A percentile compares a stretch with the other conserved stretches of the same genome.
Conservation (phyloP, 1,284 basidiomycete species). For the Trichosporon asahii region DNA sequence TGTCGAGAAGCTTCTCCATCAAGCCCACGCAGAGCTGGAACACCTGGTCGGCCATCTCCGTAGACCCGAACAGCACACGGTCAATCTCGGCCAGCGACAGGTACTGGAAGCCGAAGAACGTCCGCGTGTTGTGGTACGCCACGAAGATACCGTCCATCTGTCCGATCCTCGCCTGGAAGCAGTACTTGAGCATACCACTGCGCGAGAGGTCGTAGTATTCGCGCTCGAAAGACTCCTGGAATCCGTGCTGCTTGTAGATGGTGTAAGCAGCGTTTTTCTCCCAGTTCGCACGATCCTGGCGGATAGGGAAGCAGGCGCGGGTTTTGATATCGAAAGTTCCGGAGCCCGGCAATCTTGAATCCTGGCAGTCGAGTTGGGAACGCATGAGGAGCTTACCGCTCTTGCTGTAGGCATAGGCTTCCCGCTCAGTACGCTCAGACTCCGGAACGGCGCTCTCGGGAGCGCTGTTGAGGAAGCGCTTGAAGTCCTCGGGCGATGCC, state of each 20-base stretch:
- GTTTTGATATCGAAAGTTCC: conserved; percentile 98
- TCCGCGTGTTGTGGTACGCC: conserved; percentile 87
- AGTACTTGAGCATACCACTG: conserved; percentile 92
- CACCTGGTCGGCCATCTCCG: conserved; percentile 64
- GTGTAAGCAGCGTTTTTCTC: conserved; percentile 74
- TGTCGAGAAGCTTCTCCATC: conserved; percentile 67
- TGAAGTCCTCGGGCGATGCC: conserved; percentile 63
- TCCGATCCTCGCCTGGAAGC: conserved; percentile 92
- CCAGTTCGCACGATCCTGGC: conserved; percentile 81
- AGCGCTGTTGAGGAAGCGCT: conserved; percentile 58
- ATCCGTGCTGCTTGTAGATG: conserved; percentile 63
- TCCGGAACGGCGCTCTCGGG: conserved; percentile 48
- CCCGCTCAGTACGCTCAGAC: conserved; percentile 53
- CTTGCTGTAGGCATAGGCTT: conserved; percentile 76
- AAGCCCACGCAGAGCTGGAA: conserved; percentile 74
- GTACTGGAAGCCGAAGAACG: conserved; percentile 94
- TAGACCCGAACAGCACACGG: conserved; percentile 66
- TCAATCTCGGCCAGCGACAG: conserved; percentile 83
- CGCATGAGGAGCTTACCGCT: conserved; percentile 75
- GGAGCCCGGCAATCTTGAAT: conserved; percentile 75
- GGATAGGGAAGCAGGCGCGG: conserved; percentile 76
- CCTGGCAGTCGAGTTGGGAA: conserved; percentile 87
- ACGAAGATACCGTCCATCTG: conserved; percentile 96
- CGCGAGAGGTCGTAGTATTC: conserved; percentile 91
- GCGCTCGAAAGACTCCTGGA: conserved; percentile 72